A percentile compares a stretch with the other conserved stretches of the same genome.
Conservation (phyloP, 2,329 filamentous ascomycete genomes). For the Ophiostoma sp. region DNA sequence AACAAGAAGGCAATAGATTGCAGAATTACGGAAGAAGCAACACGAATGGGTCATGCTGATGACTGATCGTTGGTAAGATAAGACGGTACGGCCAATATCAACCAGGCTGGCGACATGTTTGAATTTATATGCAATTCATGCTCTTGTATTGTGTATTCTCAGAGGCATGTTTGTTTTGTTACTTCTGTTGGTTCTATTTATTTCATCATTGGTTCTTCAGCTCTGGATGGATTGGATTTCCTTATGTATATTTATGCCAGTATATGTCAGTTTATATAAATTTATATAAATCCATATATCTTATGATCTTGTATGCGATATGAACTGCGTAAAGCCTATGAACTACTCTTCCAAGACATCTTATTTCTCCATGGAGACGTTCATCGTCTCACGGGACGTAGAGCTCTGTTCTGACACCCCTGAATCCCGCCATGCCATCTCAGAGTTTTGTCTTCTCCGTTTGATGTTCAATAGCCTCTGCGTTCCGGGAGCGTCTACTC, state of each 20-base stretch:
- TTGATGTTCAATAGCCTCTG: not conserved
- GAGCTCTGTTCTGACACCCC: not conserved
- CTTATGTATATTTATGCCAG: too few species aligned
- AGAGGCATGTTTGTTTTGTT: too few species aligned
- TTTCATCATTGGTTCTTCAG: too few species aligned
- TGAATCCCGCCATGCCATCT: not conserved
- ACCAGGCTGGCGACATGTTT: too few species aligned
- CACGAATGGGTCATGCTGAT: not conserved
- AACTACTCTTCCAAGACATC: not conserved
- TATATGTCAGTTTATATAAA: too few species aligned
- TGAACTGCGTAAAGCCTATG: too few species aligned
- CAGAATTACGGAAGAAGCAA: not conserved
- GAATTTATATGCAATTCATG: too few species aligned
- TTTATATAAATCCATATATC: too few species aligned
- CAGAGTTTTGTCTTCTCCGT: not conserved
- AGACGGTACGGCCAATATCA: not conserved
- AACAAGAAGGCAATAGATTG: not conserved
- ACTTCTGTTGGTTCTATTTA: too few species aligned
- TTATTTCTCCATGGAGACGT: not conserved
- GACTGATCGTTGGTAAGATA: not conserved
- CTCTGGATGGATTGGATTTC: too few species aligned
- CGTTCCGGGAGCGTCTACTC: not conserved
- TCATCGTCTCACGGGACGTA: not conserved
- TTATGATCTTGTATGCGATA: too few species aligned
- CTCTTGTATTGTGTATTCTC: not conserved